phyloP scores from a whole-genome alignment of 768 basidiomycete genomes.

The Thelephora aurantiotincta region DNA sequence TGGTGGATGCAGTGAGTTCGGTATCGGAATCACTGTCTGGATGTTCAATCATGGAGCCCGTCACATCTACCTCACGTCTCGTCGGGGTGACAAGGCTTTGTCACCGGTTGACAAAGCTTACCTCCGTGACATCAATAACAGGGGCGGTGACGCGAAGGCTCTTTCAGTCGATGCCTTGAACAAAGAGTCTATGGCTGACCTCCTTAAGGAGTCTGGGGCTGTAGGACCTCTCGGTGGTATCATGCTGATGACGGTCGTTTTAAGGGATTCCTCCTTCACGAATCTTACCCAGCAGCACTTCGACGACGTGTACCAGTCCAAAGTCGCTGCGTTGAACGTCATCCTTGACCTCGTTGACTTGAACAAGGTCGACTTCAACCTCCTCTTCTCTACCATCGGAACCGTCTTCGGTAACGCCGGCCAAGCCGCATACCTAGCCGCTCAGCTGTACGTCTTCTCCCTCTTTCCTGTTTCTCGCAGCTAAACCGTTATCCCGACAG shows the following conservation, averaged over 20 bases:
- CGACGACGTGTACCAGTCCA: background rate
- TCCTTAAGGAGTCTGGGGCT: slow-evolving; percentile 12
- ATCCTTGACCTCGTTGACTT: slow-evolving; percentile 8
- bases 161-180: slow-evolving; percentile 15
- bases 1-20: slow-evolving; percentile 13
- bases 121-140: slow-evolving; percentile 12
- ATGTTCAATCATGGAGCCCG: slow-evolving; percentile 21
- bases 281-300: too few relatives aligned
- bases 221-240: background rate
- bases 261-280: too few relatives aligned
- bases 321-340: slow-evolving; percentile 27
- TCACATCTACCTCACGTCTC: slow-evolving; percentile 17
- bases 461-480: background rate
- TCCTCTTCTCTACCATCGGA: slow-evolving; percentile 21
- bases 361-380: slow-evolving; percentile 16
- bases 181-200: slow-evolving; percentile 10
- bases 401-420: slow-evolving; percentile 19
- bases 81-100: slow-evolving; percentile 10
- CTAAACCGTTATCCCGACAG: slow-evolving; percentile 7
- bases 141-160: slow-evolving; percentile 14
- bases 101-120: slow-evolving; percentile 16
- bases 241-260: too few relatives aligned
- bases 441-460: slow-evolving; percentile 5
- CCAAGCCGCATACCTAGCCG: slow-evolving; percentile 13
- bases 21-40: slow-evolving; percentile 18